Evolutionary conservation across 2,329 filamentous ascomycete genomes (phyloP), one percentile per base, ranked within the genome.

Genomic region (Verticillium longisporum): DNA sequence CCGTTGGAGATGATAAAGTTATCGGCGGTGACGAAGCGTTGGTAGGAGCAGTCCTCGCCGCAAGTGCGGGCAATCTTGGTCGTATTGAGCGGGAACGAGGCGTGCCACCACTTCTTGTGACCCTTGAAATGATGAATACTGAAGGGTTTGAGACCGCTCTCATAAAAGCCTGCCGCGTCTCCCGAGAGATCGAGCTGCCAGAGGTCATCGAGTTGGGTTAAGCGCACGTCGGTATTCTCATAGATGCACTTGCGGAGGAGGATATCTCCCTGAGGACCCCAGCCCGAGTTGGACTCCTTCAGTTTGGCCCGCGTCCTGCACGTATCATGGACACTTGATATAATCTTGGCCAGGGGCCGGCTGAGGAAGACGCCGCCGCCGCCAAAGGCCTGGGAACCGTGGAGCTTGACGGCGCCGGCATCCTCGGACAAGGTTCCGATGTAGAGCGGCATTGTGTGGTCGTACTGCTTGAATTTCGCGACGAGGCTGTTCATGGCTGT

Each of bases 351-450:
- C 36, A 77, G 73, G 3, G 68, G 61, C 0, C 69, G 68, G 0
- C 75, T 77, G 57, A 81, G 67, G 57, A 81, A 72, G 4, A 81
- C 69, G 2, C 74, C 77, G 10, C 77, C 78, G 45, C 78, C 79
- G 13, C 78, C 78, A 59, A 80, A 87, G 14, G 82, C 85, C 77
- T 86, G 85, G 64, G 80, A 75, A 1, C 85, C 84, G 67, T 82
- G 85, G 10, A 72, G 71, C 5, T 74, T 73, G 32, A 87, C 76
- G 18, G 82, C 78, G 26, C 74, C 70, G 36, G 80, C 78, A 66
- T 83, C 82, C 68, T 87, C 85, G 1, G 84, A 83, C 6, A 87
- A 69, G 1, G 80, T 80, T 2, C 85, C 85, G 11, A 87, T 73
- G 69, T 86, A 88, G 37, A 75, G 68, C 2, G 81, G 75, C 18